A percentile compares a stretch with the other conserved stretches of the same genome.
Conservation (phyloP, 1,139 yeast genomes). For the Barnettozyma hawaiiensis region DNA sequence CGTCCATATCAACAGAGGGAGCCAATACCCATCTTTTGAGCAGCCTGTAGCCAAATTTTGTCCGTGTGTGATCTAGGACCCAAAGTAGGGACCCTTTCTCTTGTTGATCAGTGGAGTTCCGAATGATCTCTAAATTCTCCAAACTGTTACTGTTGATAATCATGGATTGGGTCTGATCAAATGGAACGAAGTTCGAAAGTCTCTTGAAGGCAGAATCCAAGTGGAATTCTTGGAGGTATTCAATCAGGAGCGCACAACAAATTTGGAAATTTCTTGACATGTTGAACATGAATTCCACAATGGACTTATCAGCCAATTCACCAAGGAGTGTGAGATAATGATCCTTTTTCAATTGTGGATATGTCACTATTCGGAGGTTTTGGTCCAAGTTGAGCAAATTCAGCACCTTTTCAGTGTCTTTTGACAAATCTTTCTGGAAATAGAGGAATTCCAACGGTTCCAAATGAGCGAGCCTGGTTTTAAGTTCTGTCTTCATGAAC, state of each 20-base stretch:
- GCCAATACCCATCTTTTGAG: slow-evolving; percentile 66
- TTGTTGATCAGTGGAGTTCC: slow-evolving; percentile 51
- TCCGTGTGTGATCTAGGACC: slow-evolving; percentile 74
- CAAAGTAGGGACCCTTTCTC: slow-evolving; percentile 68
- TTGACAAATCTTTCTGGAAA: slow-evolving; percentile 34
- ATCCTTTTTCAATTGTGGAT: slow-evolving; percentile 12
- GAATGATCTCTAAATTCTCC: slow-evolving; percentile 66
- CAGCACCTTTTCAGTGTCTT: slow-evolving; percentile 11
- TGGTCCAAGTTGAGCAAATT: slow-evolving; percentile 20
- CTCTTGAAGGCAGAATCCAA: slow-evolving; percentile 53
- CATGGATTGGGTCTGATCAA: slow-evolving; percentile 54
- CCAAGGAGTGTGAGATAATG: slow-evolving; percentile 16
- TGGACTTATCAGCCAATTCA: slow-evolving; percentile 12
- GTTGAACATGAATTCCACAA: slow-evolving; percentile 17
- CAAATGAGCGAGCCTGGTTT: slow-evolving; percentile 66
- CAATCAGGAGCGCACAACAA: slow-evolving; percentile 45
- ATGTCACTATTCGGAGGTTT: slow-evolving; percentile 23
- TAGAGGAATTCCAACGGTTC: slow-evolving; percentile 69
- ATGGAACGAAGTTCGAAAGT: slow-evolving; percentile 44
- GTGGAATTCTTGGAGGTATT: slow-evolving; percentile 57
- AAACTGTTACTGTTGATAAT: slow-evolving; percentile 63
- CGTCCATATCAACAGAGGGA: slow-evolving; percentile 53
- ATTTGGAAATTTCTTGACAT: slow-evolving; percentile 28
- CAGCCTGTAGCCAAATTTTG: slow-evolving; percentile 67
- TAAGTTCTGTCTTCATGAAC: slow-evolving; percentile 51